Evolutionary conservation across 495 filamentous ascomycete species (phyloP).

Genomic region (Aspergillus sclerotioniger): DNA sequence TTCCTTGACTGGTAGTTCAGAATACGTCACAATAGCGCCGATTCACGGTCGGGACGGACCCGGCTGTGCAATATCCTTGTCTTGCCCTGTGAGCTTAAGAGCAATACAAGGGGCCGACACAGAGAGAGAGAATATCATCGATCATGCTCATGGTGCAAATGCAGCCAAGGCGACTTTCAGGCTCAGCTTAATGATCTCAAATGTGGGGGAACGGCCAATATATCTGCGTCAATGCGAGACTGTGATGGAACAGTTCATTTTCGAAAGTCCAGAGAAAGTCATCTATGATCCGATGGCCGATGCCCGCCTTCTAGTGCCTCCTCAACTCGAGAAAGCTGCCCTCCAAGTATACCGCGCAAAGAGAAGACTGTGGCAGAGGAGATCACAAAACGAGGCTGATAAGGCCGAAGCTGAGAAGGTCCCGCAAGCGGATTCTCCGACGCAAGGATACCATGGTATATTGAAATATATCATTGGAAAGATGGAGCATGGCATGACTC

Average conservation of each 20-base stretch:
- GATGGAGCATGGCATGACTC: background rate
- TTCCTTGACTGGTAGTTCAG: background rate
- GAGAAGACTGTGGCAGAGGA: background rate
- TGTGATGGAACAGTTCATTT: slow-evolving; percentile 3
- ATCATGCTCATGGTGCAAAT: background rate
- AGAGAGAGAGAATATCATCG: background rate
- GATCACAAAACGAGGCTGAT: background rate
- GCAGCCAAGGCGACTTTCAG: background rate
- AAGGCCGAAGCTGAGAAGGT: background rate
- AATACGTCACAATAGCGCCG: background rate
- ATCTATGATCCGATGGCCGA: background rate
- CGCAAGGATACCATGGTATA: slow-evolving; percentile 8
- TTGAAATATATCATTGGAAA: slow-evolving; percentile 1
- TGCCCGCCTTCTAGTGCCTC: background rate
- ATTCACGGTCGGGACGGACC: background rate
- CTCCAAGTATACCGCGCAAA: background rate
- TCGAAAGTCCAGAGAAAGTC: background rate
- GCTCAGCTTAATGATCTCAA: slow-evolving; percentile 3
- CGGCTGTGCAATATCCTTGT: background rate
- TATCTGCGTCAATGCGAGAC: background rate
- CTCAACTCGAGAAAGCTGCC: background rate
- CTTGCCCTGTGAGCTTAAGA: background rate
- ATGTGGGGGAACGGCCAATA: background rate
- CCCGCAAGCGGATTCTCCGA: background rate
- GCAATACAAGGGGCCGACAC: background rate